Evolutionary conservation across 495 filamentous ascomycete genomes (phyloP), one percentile per base, ranked within the genome.

Genomic region (Penicillium bialowiezense): DNA sequence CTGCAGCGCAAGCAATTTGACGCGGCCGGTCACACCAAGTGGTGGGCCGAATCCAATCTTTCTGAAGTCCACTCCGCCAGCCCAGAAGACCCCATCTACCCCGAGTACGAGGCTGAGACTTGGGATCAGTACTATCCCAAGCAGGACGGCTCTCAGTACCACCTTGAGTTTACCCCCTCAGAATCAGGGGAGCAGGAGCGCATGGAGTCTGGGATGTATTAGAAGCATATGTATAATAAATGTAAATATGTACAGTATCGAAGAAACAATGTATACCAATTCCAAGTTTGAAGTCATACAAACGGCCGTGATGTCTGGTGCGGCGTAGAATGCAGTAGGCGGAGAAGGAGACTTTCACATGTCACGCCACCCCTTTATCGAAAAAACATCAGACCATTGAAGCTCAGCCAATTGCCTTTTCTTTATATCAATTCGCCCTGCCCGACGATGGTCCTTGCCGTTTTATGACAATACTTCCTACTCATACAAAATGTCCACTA

Each of bases 351-450:
- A 14, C 56, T 46, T 64, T 71, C 68, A 69, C 65, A 69, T 69
- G 67, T 69, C 68, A 71, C 50, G 68, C 66, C 68, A 70, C 65
- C 18, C 52, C 17, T 47, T 20, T 19, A 44, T 59, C 53, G 47
- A 47, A 20, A 33, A 38, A 44, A 28, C 42, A 63, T 60, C 59
- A 60, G 54, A 43, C 59, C 57, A 65, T 58, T 53, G n/a, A 17
- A 33, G 19, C 18, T 36, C 31, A 21, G 23, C 31, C 14, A 36
- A 45, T 33, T 8, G 43, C 24, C 43, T 7, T 37, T 38, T 8
- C 14, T 43, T 51, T 54, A 29, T 32, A 43, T 50, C 23, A 42
- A 46, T 44, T n/a, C 23, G 44, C 32, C 31, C 21, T 24, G 10
- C 21, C 28, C 35, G 37, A 32, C 24, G 33, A 31, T 41, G 48